Base-by-base conservation (phyloP, 176 grass and related monocot genomes). In the Bonia amplexicaulis region DNA sequence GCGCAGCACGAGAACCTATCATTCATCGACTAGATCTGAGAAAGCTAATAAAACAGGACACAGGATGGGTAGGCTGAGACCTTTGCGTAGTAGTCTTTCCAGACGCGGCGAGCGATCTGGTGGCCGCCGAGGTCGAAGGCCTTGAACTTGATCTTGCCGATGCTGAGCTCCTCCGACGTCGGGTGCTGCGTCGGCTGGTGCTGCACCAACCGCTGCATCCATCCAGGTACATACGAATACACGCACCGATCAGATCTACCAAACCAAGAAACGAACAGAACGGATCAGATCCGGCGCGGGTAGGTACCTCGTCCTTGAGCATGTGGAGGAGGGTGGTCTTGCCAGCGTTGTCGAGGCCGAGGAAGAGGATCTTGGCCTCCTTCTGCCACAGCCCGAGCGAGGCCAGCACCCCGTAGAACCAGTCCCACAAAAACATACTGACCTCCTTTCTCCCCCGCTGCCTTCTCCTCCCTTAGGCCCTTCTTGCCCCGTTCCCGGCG, bases 141-240 rank as follows among this genome's bases (percentile, higher is more conserved):
- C 75, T 93, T 93, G 92, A 93, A 93, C 88, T 93, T 93, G 85
- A 93, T 93, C 79, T 86, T 88, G 41, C 92, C 92, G 61, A 93
- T 93, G 88, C 92, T 93, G 67, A 93, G 92, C 92, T 93, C 92
- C 86, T 93, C 92, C 27, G 92, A 93, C 62, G 92, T 93, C 9
- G 92, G 92, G 63, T 90, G 89, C 82, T 93, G 92, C 82, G 92
- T 93, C n/a, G 92, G 92, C 74, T 90, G 88, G 86, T 93, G 92
- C 86, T 93, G 92, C 73, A 93, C 92, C 82, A 93, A 70, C 61
- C 92, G 87, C 92, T 93, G 88, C 54, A 69, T 53, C 74, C 20
- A 62, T 46, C 40, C 35, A 63, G 10, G 40, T 72, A 45, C 60
- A 11, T 48, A 71, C 16, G 12, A 17, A 61, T 6, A 48, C 3